Evolutionary conservation across 352 stramenopile genomes (phyloP), one percentile per base, ranked within the genome.

Genomic region (Pythium diclinum): DNA sequence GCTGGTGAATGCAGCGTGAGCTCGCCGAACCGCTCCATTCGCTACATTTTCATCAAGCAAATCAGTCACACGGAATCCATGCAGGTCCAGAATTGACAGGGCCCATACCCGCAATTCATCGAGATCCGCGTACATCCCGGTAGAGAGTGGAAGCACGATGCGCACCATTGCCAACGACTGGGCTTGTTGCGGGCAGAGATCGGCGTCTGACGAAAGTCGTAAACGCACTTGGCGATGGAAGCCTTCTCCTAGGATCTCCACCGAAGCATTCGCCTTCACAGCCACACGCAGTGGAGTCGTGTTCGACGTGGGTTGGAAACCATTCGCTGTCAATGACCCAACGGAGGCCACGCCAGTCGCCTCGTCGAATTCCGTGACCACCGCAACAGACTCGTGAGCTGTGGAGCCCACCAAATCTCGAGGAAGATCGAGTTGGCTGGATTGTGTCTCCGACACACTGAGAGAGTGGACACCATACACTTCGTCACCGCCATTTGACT

Each of bases 61-160:
- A 23, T 51, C 44, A 51, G 44, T 51, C 44, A 59, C 14, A 49
- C 38, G n/a, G 6, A 21, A 11, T 23, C 6, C 5, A 30, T 5
- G 19, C 5, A 16, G 17, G 17, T 23, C 23, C 6, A 51, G 23
- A 3, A 30, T 16, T 5, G 25, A 51, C 44, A 5, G 5, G 19
- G 44, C 28, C 48, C 55, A 16, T 56, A 81, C 73, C 44, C 73
- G 67, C 7, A 81, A 56, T 44, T 81, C 73, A 49, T 81, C 73
- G 28, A 81, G 62, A 63, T 81, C 73, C 5, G 65, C 58, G 40
- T 81, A 81, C 3, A 75, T 40, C 13, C 47, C 72, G 10, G 60
- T 64, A 1, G 73, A 73, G 0, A 79, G 61, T 3, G 65, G 62
- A 11, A 74, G 53, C 14, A 60, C 53, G 2, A 77, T 21, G 16